Evolutionary conservation across 2,329 filamentous ascomycete genomes (phyloP).

Genomic region (Neurospora sp.): DNA sequence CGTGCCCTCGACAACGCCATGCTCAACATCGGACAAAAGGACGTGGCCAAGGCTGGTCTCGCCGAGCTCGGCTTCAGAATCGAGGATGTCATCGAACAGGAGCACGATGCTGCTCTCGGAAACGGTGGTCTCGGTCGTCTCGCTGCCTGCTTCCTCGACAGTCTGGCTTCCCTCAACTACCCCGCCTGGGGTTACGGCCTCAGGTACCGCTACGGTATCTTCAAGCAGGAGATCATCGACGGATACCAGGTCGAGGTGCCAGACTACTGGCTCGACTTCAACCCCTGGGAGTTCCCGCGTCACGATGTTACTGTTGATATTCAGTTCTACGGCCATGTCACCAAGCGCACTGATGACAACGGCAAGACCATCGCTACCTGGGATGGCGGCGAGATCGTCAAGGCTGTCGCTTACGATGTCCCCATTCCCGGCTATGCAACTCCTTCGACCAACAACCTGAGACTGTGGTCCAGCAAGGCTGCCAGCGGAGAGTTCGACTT

Average conservation of each 20-base stretch:
- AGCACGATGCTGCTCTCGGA: slow-evolving; percentile 91
- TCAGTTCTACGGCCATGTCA: slow-evolving; percentile 86
- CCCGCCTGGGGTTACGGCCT: slow-evolving; percentile 96
- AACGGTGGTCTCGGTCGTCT: slow-evolving; percentile 93
- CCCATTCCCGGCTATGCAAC: slow-evolving; percentile 86
- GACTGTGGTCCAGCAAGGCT: slow-evolving; percentile 95
- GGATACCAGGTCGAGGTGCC: slow-evolving; percentile 97
- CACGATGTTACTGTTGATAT: slow-evolving; percentile 95
- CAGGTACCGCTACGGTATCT: slow-evolving; percentile 93
- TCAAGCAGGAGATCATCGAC: slow-evolving; percentile 98
- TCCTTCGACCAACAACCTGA: slow-evolving; percentile 86
- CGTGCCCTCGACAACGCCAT: slow-evolving; percentile 95
- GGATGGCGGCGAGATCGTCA: slow-evolving; percentile 89
- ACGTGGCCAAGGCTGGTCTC: slow-evolving; percentile 71
- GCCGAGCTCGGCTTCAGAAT: slow-evolving; percentile 88
- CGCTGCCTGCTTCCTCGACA: slow-evolving; percentile 95
- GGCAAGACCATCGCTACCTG: slow-evolving; percentile 69
- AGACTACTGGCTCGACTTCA: slow-evolving; percentile 99
- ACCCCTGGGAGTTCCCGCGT: slow-evolving; percentile 96
- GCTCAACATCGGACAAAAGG: slow-evolving; percentile 87
- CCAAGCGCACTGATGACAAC: slow-evolving; percentile 61
- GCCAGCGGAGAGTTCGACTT: slow-evolving; percentile 98
- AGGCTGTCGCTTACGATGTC: slow-evolving; percentile 88
- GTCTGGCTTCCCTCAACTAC: slow-evolving; percentile 86
- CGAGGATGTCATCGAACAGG: slow-evolving; percentile 88